Percentiles rank a stretch among this genome's conserved stretches.
Conservation (phyloP, 306 rosid species). For the Psophocarpus tetragonolobus region DNA sequence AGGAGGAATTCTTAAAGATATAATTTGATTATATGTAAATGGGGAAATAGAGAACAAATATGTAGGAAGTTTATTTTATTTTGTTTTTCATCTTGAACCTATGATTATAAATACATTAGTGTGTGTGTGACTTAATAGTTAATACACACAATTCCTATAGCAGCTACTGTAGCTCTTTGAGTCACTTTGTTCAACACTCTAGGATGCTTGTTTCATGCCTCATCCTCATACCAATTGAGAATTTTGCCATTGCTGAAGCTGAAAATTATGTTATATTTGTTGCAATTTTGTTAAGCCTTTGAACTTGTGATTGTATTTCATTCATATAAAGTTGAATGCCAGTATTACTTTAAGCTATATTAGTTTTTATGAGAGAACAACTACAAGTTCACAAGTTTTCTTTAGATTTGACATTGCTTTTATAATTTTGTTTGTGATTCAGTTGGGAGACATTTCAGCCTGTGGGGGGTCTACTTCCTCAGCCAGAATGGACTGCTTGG, state of each 20-base stretch:
- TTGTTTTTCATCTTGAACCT: too few species aligned
- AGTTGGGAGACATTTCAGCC: slow-evolving; percentile 99
- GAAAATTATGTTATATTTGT: neutral
- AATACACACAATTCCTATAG: too few species aligned
- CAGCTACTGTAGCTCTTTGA: too few species aligned
- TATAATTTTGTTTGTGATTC: slow-evolving; percentile 37
- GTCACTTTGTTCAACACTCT: neutral
- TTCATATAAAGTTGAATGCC: slow-evolving; percentile 14
- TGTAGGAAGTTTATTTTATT: too few species aligned
- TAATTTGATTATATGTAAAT: too few species aligned
- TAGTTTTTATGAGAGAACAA: slow-evolving; percentile 2
- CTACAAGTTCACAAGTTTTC: neutral
- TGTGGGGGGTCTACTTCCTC: slow-evolving; percentile 94
- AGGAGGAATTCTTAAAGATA: too few species aligned
- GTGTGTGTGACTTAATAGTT: too few species aligned
- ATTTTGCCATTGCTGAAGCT: slow-evolving; percentile 6
- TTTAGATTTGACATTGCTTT: slow-evolving; percentile 22
- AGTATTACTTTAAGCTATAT: slow-evolving; percentile 8
- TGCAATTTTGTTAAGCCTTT: neutral
- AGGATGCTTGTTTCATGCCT: neutral
- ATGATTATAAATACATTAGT: too few species aligned
- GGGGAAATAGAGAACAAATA: too few species aligned
- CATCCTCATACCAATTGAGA: neutral
- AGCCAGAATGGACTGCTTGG: slow-evolving; percentile 99
- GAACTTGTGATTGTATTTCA: slow-evolving; percentile 17